Conservation (phyloP, 1,139 yeast genomes). For the Blastobotrys malaysiensis region DNA sequence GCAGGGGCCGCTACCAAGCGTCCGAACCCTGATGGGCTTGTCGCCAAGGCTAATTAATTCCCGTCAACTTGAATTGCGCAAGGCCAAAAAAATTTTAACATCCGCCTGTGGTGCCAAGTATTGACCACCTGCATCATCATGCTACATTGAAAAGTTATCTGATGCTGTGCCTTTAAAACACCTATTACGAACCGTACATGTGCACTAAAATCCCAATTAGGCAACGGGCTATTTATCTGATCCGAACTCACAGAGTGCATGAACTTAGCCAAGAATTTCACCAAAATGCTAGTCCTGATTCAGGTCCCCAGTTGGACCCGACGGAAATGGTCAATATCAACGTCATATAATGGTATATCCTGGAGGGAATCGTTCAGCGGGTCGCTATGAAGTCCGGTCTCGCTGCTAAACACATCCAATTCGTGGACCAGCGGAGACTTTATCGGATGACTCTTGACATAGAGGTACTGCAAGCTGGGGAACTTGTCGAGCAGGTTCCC, state of each 20-base stretch:
- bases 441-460: not conserved
- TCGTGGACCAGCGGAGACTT: not conserved
- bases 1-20: too few species aligned
- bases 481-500: not conserved
- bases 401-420: not conserved
- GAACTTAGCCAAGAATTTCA: not conserved
- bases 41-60: too few species aligned
- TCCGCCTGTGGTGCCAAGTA: not conserved
- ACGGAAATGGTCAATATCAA: not conserved
- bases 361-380: not conserved
- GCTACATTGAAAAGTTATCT: not conserved
- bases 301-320: not conserved
- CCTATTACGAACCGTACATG: too few species aligned
- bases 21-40: too few species aligned
- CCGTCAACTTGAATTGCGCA: too few species aligned
- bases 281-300: not conserved
- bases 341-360: not conserved
- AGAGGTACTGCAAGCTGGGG: not conserved
- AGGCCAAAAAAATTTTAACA: not conserved
- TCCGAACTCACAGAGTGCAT: not conserved
- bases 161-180: not conserved
- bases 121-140: not conserved
- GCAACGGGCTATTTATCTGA: not conserved
- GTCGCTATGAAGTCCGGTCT: not conserved
- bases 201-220: not conserved